Conservation (phyloP, 768 basidiomycete genomes). For the Boletus rufocinnamomeus region DNA sequence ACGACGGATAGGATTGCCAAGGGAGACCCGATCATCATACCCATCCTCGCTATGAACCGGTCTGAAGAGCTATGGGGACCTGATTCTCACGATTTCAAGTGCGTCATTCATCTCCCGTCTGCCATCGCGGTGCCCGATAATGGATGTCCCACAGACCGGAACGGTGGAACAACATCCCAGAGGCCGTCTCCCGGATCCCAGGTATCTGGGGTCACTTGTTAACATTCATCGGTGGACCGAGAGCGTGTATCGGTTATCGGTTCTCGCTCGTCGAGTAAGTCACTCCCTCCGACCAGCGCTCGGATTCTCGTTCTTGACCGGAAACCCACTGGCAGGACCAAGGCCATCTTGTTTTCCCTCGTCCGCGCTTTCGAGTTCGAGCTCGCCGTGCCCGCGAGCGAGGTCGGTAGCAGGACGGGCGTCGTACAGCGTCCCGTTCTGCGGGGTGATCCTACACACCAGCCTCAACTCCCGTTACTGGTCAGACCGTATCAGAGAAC, state of each 20-base stretch:
- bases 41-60: slow-evolving; percentile 55
- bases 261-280: slow-evolving; percentile 62
- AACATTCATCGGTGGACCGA: slow-evolving; percentile 65
- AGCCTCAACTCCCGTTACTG: slow-evolving; percentile 46
- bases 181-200: slow-evolving; percentile 47
- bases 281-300: neutral
- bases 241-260: slow-evolving; percentile 66
- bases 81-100: slow-evolving; percentile 66
- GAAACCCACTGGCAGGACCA: slow-evolving; percentile 37
- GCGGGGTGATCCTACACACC: slow-evolving; percentile 38
- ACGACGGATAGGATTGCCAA: slow-evolving; percentile 38
- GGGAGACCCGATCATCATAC: slow-evolving; percentile 50
- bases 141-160: slow-evolving; percentile 50
- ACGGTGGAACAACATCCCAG: slow-evolving; percentile 55
- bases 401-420: slow-evolving; percentile 33
- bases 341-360: slow-evolving; percentile 50
- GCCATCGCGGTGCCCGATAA: neutral
- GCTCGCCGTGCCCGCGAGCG: slow-evolving; percentile 48
- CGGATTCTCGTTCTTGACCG: neutral
- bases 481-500: slow-evolving; percentile 10
- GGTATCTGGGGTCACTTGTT: slow-evolving; percentile 62
- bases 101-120: slow-evolving; percentile 4
- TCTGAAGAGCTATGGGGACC: slow-evolving; percentile 60
- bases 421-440: slow-evolving; percentile 50
- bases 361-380: slow-evolving; percentile 54